phyloP scores from a whole-genome alignment of 2,329 filamentous ascomycete species.

The Cylindrodendrum hubeiense region DNA sequence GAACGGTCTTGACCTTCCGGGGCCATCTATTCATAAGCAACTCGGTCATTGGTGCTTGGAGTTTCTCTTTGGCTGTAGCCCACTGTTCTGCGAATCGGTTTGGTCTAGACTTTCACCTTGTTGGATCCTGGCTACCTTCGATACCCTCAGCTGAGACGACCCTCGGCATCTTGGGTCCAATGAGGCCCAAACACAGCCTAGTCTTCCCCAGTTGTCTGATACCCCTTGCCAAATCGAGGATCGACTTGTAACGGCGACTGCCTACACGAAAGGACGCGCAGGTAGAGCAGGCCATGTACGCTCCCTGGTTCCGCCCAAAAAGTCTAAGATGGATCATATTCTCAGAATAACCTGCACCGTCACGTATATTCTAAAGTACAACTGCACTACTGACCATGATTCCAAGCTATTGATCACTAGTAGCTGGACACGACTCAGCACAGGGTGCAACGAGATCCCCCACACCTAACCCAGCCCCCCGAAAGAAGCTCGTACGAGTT shows the following conservation, averaged over 20 bases:
- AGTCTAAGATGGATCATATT: too few relatives aligned
- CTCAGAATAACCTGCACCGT: too few relatives aligned
- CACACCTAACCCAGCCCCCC: background rate
- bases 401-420: background rate
- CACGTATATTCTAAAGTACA: too few relatives aligned
- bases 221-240: background rate
- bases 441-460: background rate
- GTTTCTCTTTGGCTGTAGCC: background rate
- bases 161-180: too few relatives aligned
- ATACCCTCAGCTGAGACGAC: background rate
- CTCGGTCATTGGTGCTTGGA: background rate
- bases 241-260: background rate
- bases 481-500: background rate
- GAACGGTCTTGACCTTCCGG: too few relatives aligned
- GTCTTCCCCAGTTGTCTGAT: background rate
- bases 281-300: too few relatives aligned
- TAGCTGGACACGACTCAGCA: background rate
- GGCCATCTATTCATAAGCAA: background rate
- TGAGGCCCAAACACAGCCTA: background rate
- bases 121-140: background rate
- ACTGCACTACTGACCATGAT: background rate
- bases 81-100: too few relatives aligned
- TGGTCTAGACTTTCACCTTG: background rate
- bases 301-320: too few relatives aligned
- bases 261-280: too few relatives aligned